A percentile compares a stretch with the other conserved stretches of the same genome.
Evolutionary conservation across 129 eudicot genomes (phyloP).

Genomic region (Saposhnikovia divaricata): DNA sequence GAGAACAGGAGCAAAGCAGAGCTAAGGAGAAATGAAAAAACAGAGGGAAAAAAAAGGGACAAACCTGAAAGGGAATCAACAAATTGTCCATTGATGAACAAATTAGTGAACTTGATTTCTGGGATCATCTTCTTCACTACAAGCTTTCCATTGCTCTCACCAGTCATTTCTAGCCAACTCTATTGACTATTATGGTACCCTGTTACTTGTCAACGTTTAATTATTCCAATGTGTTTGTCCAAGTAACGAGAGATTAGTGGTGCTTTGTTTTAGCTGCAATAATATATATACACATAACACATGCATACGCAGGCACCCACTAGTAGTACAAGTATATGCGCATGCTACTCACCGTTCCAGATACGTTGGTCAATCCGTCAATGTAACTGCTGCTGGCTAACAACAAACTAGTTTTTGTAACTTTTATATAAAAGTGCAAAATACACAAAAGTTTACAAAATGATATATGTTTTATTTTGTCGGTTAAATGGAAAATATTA

Average conservation of each 20-base stretch:
- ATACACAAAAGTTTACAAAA: too few species aligned
- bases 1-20: neutral
- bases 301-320: neutral
- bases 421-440: too few species aligned
- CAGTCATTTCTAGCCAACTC: neutral
- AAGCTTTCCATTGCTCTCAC: conserved; percentile 6
- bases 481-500: too few species aligned
- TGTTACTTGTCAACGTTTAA: neutral
- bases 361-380: too few species aligned
- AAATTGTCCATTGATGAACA: conserved; percentile 4
- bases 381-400: too few species aligned
- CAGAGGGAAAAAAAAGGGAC: neutral
- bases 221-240: neutral
- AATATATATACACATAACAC: neutral
- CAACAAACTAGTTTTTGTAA: too few species aligned
- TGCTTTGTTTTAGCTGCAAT: neutral
- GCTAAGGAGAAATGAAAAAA: neutral
- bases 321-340: too few species aligned
- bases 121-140: neutral
- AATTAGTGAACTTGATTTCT: conserved; percentile 4
- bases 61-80: conserved; percentile 5
- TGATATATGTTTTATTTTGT: too few species aligned
- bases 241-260: neutral
- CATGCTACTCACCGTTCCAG: too few species aligned
- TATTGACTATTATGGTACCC: neutral